Percentiles rank a stretch among this genome's conserved stretches.
These are phyloP conservation scores for Diplodia corticola DNA, from an alignment of 2,329 filamentous ascomycete genomes.

Conservation along the genomic window DNA sequence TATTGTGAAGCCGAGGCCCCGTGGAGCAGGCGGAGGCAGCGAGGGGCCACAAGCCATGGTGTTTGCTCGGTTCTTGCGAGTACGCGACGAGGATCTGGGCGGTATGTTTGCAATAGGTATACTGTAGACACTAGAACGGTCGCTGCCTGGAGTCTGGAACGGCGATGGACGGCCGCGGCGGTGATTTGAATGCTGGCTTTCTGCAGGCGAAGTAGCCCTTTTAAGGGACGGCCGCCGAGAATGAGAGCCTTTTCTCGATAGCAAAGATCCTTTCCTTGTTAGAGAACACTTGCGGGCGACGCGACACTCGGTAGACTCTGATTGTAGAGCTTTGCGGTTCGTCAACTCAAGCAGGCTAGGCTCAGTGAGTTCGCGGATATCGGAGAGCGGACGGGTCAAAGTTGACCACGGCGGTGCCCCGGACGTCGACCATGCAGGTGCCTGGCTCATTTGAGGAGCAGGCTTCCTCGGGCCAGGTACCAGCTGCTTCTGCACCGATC, in stretches of 20 bases:
- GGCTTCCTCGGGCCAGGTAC: neutral
- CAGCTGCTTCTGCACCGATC: neutral
- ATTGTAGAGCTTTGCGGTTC: conserved; percentile 31
- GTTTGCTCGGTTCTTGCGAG: conserved; percentile 29
- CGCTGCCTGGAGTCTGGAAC: conserved; percentile 36
- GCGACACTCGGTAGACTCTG: conserved; percentile 26
- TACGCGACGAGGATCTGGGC: conserved; percentile 47
- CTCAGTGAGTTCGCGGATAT: conserved; percentile 53
- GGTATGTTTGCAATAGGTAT: conserved; percentile 49
- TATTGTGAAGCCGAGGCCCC: conserved; percentile 39
- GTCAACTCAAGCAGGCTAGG: conserved; percentile 46
- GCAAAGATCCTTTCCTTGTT: conserved; percentile 37
- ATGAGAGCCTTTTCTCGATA: conserved; percentile 20
- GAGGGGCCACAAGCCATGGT: conserved; percentile 26
- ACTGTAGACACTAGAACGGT: conserved; percentile 47
- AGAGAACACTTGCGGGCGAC: conserved; percentile 32
- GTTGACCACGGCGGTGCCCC: conserved; percentile 31
- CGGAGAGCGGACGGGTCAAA: conserved; percentile 47
- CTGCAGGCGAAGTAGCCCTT: conserved; percentile 34
- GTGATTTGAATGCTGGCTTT: conserved; percentile 31
- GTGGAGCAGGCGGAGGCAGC: conserved; percentile 31
- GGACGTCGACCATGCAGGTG: conserved; percentile 31
- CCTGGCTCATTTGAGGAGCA: conserved; percentile 18
- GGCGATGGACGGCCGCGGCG: conserved; percentile 14
- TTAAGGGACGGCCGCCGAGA: conserved; percentile 31